A percentile compares a stretch with the other conserved stretches of the same genome.
Evolutionary conservation across 345 rosid species (phyloP).

Genomic region (Populus tremula): DNA sequence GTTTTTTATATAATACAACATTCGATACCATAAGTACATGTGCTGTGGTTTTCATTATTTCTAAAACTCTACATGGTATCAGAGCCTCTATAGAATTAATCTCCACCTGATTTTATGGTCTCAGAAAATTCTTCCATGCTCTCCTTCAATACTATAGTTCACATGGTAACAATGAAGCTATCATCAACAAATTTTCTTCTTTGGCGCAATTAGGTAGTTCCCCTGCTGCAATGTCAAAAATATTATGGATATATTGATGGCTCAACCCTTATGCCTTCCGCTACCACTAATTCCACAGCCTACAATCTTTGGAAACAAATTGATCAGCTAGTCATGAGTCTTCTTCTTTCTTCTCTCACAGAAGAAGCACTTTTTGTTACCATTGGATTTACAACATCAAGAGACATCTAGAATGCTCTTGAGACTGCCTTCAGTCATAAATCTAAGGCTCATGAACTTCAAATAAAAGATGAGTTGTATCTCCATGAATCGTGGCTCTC

Average conservation of each 20-base stretch:
- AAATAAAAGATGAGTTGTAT: background rate
- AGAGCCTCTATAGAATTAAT: background rate
- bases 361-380: background rate
- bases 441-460: background rate
- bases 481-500: background rate
- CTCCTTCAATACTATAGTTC: background rate
- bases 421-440: background rate
- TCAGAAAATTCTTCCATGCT: background rate
- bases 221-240: background rate
- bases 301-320: background rate
- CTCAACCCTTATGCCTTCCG: background rate
- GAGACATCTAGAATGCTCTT: background rate
- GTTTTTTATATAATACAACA: no score
- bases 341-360: background rate
- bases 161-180: background rate
- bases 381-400: background rate
- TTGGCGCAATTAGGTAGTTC: fast-evolving
- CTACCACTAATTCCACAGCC: background rate
- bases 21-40: no score
- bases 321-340: background rate
- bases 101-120: background rate
- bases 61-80: no score
- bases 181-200: background rate
- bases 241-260: background rate
- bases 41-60: no score